phyloP scores from a whole-genome alignment of 2,329 filamentous ascomycete species.

The Diaporthe amygdali region DNA sequence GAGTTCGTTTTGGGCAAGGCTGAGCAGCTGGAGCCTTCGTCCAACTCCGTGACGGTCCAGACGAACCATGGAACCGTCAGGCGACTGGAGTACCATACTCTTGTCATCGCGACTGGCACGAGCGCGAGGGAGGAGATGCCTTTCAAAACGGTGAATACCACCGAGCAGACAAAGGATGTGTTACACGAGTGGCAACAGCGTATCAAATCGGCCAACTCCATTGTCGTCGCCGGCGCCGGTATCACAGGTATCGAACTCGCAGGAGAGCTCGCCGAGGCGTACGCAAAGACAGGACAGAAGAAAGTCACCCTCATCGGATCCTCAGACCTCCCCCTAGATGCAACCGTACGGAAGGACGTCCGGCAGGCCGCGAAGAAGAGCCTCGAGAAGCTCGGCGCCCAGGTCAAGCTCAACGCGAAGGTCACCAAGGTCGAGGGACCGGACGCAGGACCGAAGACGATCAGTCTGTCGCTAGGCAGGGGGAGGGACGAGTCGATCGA shows the following conservation, averaged over 20 bases:
- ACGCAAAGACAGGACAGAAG: conserved; percentile 48
- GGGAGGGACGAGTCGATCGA: conserved; percentile 37
- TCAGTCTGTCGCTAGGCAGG: background rate
- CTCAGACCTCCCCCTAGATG: conserved; percentile 43
- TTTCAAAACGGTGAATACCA: conserved; percentile 52
- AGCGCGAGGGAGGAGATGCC: conserved; percentile 49
- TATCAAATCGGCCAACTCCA: conserved; percentile 48
- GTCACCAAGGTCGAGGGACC: conserved; percentile 37
- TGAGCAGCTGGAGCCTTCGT: conserved; percentile 44
- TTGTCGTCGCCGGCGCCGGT: conserved; percentile 59
- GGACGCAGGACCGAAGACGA: conserved; percentile 36
- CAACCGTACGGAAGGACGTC: conserved; percentile 39
- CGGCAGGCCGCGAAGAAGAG: conserved; percentile 43
- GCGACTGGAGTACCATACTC: conserved; percentile 53
- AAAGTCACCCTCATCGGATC: conserved; percentile 50
- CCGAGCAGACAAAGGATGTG: conserved; percentile 45
- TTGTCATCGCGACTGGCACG: conserved; percentile 62
- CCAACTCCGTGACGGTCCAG: conserved; percentile 48
- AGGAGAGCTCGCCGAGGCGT: conserved; percentile 56
- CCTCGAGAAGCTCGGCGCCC: conserved; percentile 43
- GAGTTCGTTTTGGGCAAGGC: conserved; percentile 59
- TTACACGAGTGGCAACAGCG: conserved; percentile 42
- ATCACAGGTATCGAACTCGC: conserved; percentile 55
- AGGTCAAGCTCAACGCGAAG: conserved; percentile 13
- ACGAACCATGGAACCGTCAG: conserved; percentile 39